These are phyloP conservation scores for Excoecaria cochinchinensis DNA, from an alignment of 345 rosid species.

Conservation along the genomic window DNA sequence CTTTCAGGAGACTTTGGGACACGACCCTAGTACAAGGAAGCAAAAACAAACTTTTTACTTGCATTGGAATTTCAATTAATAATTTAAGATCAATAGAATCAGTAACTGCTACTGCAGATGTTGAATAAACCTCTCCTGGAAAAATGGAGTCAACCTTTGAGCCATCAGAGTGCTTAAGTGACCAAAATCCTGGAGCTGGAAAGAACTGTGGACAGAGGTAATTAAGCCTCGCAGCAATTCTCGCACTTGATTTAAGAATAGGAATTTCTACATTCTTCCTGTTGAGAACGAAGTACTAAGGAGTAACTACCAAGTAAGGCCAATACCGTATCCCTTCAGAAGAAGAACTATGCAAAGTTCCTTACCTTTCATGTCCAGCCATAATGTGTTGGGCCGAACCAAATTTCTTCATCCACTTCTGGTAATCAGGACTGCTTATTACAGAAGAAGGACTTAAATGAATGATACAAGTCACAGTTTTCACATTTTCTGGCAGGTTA, in stretches of 20 bases:
- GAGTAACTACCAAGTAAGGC: constrained; percentile 1
- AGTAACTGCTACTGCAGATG: constrained; percentile 9
- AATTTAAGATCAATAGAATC: constrained; percentile 1
- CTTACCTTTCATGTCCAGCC: constrained; percentile 86
- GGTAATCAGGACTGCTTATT: constrained; percentile 54
- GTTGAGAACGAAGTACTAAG: constrained; percentile 12
- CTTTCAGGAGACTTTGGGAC: constrained; percentile 36
- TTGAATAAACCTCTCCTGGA: constrained; percentile 49
- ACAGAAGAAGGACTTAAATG: constrained; percentile 81
- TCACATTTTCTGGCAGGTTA: constrained; percentile 30
- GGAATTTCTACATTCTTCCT: constrained; percentile 88
- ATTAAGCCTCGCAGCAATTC: constrained; percentile 77
- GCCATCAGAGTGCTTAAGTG: constrained; percentile 37
- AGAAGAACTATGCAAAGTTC: constrained; percentile 18
- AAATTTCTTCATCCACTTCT: constrained; percentile 78
- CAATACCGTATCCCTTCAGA: constrained; percentile 4
- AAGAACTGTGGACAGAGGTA: constrained; percentile 94
- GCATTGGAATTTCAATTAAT: constrained; percentile 8
- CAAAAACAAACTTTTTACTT: constrained; percentile 19
- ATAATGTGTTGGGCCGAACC: constrained; percentile 72
- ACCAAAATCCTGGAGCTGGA: constrained; percentile 86
- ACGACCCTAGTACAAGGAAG: constrained; percentile 42
- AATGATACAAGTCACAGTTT: constrained; percentile 66
- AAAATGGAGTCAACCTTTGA: constrained; percentile 22
- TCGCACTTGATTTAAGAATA: constrained; percentile 72